Evolutionary conservation across 164 flowering plant species (phyloP), one percentile per base, ranked within the genome.

Genomic region (Aristolochia fimbriata): DNA sequence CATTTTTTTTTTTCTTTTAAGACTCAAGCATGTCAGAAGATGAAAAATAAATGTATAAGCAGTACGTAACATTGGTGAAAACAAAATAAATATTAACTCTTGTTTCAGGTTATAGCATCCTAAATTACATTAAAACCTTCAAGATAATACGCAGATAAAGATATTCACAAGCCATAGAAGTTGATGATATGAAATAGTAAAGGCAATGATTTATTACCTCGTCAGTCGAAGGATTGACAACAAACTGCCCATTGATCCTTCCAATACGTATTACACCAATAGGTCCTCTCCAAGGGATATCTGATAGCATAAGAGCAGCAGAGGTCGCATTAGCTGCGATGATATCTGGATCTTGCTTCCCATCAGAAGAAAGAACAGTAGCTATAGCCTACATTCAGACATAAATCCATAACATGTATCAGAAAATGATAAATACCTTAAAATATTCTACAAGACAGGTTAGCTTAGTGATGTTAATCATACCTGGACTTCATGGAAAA

Each of bases 271-370:
- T 77, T 59, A 94, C 71, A 55, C 97, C 99, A 71, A 94, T 87
- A 30, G 99, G 99, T 9, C 99, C 99, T 70, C 73, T 76, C 99
- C 99, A 94, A 50, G 99, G 99, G 65, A 91, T 86, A 83, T 94
- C 97, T 57, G 99, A 94, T 69, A 91, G 59, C 97, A 88, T 86
- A 58, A 94, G 87, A 62, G 99, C 99, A 70, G 95, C 94, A 57
- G 99, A 94, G 62, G 99, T 77, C n/a, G 99, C 99, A 80, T 93
- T 93, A 72, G 97, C 96, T 61, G 97, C 97, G 91, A 93, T 75
- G 55, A 93, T 75, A 78, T 88, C 96, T 47, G 99, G 99, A 76
- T 93, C 99, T 82, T 90, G 96, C 64, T 81, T 81, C 76, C 99
- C 99, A 72, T 93, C 99, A 54, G 97, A 93, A 58, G 95, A 90